phyloP scores from a whole-genome alignment of 257 asterid species.

The Nicotiana noctiflora region DNA sequence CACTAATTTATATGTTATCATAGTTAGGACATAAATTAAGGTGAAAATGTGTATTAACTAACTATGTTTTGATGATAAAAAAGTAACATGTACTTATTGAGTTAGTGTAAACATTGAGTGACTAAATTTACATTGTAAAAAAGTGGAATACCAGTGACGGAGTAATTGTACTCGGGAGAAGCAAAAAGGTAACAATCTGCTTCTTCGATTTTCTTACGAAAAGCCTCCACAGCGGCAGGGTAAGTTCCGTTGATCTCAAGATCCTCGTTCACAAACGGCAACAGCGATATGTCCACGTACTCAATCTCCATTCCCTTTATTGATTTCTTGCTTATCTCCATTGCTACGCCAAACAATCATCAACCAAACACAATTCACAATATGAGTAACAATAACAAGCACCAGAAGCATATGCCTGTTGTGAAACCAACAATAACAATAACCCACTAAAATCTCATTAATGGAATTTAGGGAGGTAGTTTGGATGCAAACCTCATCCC shows the following conservation, averaged over 20 bases:
- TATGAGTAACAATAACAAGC: neutral
- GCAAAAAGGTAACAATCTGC: constrained; percentile 78
- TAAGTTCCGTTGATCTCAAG: constrained; percentile 66
- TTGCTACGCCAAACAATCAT: constrained; percentile 31
- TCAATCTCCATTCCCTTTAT: constrained; percentile 64
- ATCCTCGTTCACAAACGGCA: constrained; percentile 75
- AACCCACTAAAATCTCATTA: too few relatives aligned
- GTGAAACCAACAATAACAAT: neutral
- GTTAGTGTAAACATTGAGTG: too few relatives aligned
- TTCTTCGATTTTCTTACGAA: constrained; percentile 64
- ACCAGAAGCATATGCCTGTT: neutral
- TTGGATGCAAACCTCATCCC: too few relatives aligned
- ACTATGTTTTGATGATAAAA: too few relatives aligned
- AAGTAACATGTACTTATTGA: too few relatives aligned
- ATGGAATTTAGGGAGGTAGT: too few relatives aligned
- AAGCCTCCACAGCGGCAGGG: constrained; percentile 73
- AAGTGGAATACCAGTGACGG: constrained; percentile 51
- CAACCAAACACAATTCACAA: neutral
- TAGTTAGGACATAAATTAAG: too few relatives aligned
- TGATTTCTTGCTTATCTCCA: constrained; percentile 45
- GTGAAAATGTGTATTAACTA: too few relatives aligned
- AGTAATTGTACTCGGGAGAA: constrained; percentile 88
- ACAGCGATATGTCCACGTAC: constrained; percentile 56
- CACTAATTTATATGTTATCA: too few relatives aligned
- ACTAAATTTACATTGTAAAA: too few relatives aligned